phyloP scores from a whole-genome alignment of 2,329 filamentous ascomycete genomes.

The Ophiostoma ips region DNA sequence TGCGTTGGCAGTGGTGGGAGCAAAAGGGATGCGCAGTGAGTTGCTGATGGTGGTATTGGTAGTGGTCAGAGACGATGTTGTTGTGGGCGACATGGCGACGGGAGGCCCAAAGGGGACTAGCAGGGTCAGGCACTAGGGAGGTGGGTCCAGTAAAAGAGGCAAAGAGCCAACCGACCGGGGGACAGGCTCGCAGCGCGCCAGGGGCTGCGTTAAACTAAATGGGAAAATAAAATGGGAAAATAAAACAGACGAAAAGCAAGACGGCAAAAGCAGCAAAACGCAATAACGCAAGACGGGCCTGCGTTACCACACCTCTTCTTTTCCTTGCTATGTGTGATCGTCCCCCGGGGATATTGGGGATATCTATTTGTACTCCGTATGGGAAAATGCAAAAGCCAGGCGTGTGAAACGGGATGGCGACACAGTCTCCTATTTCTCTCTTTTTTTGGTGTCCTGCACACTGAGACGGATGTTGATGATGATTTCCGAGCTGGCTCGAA shows the following conservation, averaged over 20 bases:
- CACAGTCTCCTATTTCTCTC: too few species aligned
- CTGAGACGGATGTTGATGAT: too few species aligned
- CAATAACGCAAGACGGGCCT: not conserved
- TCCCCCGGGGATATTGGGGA: too few species aligned
- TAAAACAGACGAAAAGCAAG: not conserved
- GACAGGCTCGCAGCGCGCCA: not conserved
- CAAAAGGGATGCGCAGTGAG: not conserved
- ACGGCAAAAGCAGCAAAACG: not conserved
- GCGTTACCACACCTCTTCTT: too few species aligned
- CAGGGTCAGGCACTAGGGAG: not conserved
- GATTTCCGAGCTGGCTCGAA: too few species aligned
- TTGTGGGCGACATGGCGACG: slow-evolving; percentile 4
- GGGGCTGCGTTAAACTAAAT: slow-evolving; percentile 1
- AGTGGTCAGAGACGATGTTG: not conserved
- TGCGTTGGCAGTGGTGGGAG: not conserved
- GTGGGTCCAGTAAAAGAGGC: too few species aligned
- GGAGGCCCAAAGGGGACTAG: not conserved
- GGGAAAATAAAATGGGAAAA: slow-evolving; percentile 3
- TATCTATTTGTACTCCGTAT: too few species aligned
- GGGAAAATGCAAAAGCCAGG: too few species aligned
- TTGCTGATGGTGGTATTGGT: not conserved
- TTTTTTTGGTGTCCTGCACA: too few species aligned
- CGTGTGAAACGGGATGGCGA: too few species aligned
- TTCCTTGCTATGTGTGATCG: too few species aligned
- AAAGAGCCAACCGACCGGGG: not conserved